phyloP scores from a whole-genome alignment of 495 filamentous ascomycete species.

The Daldinia grandis region DNA sequence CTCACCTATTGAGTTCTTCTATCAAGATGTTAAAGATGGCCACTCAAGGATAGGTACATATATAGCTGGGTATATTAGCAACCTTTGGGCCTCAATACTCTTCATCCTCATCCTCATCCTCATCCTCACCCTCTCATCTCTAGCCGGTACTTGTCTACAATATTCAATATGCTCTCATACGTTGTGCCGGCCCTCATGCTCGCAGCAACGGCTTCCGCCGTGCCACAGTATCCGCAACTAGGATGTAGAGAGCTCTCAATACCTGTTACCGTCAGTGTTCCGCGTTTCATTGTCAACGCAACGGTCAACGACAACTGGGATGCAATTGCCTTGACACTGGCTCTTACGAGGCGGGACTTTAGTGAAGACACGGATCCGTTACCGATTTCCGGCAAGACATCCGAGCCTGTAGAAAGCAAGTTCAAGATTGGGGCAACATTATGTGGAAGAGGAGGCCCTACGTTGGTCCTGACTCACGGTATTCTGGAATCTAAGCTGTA shows the following conservation, averaged over 20 bases:
- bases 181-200: conserved; percentile 14
- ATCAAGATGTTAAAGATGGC: background rate
- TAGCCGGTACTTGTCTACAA: background rate
- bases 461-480: conserved; percentile 40
- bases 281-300: conserved; percentile 38
- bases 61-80: conserved; percentile 4
- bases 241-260: conserved; percentile 35
- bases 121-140: background rate
- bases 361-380: conserved; percentile 19
- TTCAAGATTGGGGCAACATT: conserved; percentile 39
- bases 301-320: conserved; percentile 43
- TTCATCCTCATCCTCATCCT: background rate
- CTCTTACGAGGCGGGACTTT: conserved; percentile 40
- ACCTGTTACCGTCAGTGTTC: conserved; percentile 35
- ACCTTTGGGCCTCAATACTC: background rate
- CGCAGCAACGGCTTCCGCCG: conserved; percentile 10
- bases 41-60: background rate
- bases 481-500: conserved; percentile 45
- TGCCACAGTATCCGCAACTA: conserved; percentile 8
- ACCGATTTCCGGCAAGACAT: conserved; percentile 27
- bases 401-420: conserved; percentile 29
- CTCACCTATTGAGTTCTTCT: background rate
- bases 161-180: conserved; percentile 20
- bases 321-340: conserved; percentile 37
- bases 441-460: conserved; percentile 37